Evolutionary conservation across 1,284 basidiomycete genomes (phyloP), one percentile per base, ranked within the genome.

Genomic region (Leucoagaricus sp.): DNA sequence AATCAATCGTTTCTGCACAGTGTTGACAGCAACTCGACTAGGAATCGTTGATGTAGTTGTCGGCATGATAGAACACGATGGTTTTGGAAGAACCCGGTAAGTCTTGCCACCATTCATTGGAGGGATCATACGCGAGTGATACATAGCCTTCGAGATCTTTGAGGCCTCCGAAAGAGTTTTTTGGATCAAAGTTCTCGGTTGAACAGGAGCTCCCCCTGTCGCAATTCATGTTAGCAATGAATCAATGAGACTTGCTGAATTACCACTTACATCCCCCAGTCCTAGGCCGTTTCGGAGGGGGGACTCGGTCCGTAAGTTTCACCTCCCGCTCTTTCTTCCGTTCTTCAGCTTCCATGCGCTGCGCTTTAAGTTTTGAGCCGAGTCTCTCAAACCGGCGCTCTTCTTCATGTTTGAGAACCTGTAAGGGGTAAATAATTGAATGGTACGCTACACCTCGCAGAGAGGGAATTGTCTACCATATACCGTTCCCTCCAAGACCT

Each of bases 261-360:
- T 53, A 55, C 5, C 60, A 50, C 83, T 68, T 71, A 88, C 86
- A 87, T 67, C 74, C 69, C 47, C 63, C 61, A 41, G 64, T 75
- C 57, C 75, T 80, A 49, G 74, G 63, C 46, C 86, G 85, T 71
- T 89, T 91, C 31, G 77, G 61, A 29, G 82, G 84, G 36, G 86
- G 86, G 25, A 86, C 60, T 59, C 74, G 79, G 69, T 88, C 86
- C 17, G 86, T 89, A 53, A 86, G 65, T 67, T 89, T 90, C 58
- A 91, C 81, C 68, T 86, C 84, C 59, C 82, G 78, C 69, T 86
- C 86, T 68, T 79, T 88, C 75, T 87, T 90, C 60, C 83, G 81
- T 65, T 86, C 84, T 48, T 85, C 86, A 17, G 79, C 86, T 67
- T 87, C 84, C 64, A 81, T 75, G 21, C 88, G 81, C 62, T 87